Percentiles rank a stretch among this genome's conserved stretches.
Evolutionary conservation across 2,329 filamentous ascomycete genomes (phyloP).

Genomic region (Coleophoma cylindrospora): DNA sequence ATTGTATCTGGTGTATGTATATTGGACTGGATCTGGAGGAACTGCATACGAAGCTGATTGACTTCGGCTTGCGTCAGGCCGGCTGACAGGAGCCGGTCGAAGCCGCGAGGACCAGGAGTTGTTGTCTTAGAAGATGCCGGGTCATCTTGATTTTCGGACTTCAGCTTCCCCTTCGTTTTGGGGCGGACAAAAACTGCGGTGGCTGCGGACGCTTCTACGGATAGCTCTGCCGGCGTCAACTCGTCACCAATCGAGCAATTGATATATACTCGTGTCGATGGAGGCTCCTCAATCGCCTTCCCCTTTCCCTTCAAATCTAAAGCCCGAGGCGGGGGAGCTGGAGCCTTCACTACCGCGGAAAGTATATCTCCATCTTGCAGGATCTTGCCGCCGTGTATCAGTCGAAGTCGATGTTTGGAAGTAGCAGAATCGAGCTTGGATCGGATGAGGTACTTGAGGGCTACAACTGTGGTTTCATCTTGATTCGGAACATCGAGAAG

Average conservation of each 20-base stretch:
- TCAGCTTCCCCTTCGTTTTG: constrained; percentile 4
- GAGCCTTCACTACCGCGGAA: constrained; percentile 59
- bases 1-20: constrained; percentile 85
- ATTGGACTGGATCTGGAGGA: constrained; percentile 76
- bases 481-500: constrained; percentile 70
- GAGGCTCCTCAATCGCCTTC: constrained; percentile 53
- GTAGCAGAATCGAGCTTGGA: constrained; percentile 57
- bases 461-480: constrained; percentile 63
- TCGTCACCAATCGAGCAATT: constrained; percentile 87
- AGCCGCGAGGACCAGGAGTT: constrained; percentile 65
- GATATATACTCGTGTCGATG: constrained; percentile 65
- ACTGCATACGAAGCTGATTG: constrained; percentile 79
- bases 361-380: constrained; percentile 71
- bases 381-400: constrained; percentile 87
- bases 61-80: constrained; percentile 84
- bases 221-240: constrained; percentile 64
- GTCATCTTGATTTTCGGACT: constrained; percentile 1
- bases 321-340: constrained; percentile 42
- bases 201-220: constrained; percentile 49
- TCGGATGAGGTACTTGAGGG: constrained; percentile 80
- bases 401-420: constrained; percentile 68
- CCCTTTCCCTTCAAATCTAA: constrained; percentile 52
- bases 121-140: constrained; percentile 21
- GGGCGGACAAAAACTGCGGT: constrained; percentile 11
- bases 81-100: constrained; percentile 76